Conservation (phyloP, 176 grass and related monocot genomes). For the Lolium multiflorum region DNA sequence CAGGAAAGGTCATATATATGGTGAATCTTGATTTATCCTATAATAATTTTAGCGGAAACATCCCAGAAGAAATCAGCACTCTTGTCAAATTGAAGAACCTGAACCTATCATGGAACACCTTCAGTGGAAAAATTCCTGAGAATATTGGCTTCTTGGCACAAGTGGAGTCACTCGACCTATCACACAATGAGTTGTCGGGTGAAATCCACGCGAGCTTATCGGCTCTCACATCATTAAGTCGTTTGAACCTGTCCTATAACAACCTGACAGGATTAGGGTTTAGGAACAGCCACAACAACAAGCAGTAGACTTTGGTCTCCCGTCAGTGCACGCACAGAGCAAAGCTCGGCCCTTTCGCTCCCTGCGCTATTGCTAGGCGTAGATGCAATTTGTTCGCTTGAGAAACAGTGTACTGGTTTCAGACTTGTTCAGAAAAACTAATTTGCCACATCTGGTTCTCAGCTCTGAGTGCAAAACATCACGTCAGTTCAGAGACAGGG, state of each 20-base stretch:
- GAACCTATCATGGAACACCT: conserved; percentile 20
- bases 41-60: conserved; percentile 20
- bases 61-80: neutral
- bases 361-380: neutral
- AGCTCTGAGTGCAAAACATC: too few relatives aligned
- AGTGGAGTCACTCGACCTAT: conserved; percentile 26
- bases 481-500: too few relatives aligned
- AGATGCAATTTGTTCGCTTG: neutral
- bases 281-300: neutral
- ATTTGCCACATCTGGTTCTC: too few relatives aligned
- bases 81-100: conserved; percentile 21
- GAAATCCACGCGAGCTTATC: neutral
- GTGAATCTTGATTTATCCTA: conserved; percentile 38
- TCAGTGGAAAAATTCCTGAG: neutral
- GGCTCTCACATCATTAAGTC: neutral
- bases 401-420: too few relatives aligned
- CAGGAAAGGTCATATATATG: too few relatives aligned
- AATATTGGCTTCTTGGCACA: neutral
- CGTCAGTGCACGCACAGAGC: neutral
- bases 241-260: neutral
- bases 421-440: too few relatives aligned
- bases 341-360: neutral
- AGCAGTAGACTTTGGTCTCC: too few relatives aligned
- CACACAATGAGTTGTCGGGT: neutral
- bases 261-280: neutral